Evolutionary conservation across 23 red algal species (phyloP), one percentile per base, ranked within the genome.

Genomic region (Gracilariopsis chorda): DNA sequence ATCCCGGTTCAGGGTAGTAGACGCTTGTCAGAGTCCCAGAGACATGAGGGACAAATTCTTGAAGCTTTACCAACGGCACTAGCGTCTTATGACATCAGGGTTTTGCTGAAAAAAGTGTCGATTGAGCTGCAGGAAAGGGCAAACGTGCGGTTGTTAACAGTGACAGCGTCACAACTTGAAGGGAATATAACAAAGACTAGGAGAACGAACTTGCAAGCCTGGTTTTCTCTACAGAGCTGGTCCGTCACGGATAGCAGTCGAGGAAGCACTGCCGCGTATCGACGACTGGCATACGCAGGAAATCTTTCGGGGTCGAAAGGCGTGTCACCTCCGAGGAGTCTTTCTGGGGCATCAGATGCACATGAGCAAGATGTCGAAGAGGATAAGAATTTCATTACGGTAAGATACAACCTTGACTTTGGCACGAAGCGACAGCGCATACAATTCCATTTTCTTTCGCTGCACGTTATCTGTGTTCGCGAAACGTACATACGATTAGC

Each of bases 261-360:
- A 19, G 91, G 91, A 27, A 85, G 79, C 52, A 94, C 91, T 19
- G 91, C 91, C 20, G 81, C 91, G 30, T 94, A 86, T 61, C 48
- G 91, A 58, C 40, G 62, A 20, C 36, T 94, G 37, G 80, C 77
- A 32, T 65, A 94, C 51, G 68, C 91, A 16, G 91, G 91, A 44
- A 56, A 63, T 36, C 30, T 67, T 7, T 59, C 91, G 47, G 71
- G 43, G 32, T 40, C 56, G 35, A 74, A 48, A 55, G 91, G 42
- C 41, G 65, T 94, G 29, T 87, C 81, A 20, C 81, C 91, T 10
- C 82, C 91, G 58, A 61, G 81, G 9, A 36, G 52, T 44, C 35
- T 45, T 12, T 48, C 51, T 4, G 74, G 37, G 34, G 62, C 23
- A 41, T 19, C 75, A 53, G 59, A 70, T 10, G 43, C 55, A 19